Percentiles rank a stretch among this genome's conserved stretches.
Conservation (phyloP, 331 rosid species). For the Prunus yedoensis region DNA sequence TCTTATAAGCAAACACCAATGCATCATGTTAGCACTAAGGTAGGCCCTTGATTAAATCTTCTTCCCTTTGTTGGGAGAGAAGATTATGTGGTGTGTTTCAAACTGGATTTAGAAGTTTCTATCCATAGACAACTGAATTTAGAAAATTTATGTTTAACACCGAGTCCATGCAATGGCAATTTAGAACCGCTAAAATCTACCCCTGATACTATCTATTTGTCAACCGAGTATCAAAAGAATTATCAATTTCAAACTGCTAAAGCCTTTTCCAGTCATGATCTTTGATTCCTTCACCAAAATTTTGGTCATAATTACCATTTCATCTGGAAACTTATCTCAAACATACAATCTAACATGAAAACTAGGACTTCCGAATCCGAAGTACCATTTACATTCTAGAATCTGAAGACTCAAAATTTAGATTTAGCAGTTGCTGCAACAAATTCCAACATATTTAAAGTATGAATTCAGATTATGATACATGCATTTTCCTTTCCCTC, state of each 20-base stretch:
- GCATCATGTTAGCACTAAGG: neutral
- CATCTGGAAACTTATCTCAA: neutral
- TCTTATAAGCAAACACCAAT: no score
- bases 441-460: constrained; percentile 1
- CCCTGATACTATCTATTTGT: no score
- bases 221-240: no score
- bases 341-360: neutral
- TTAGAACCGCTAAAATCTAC: neutral
- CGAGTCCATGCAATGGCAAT: neutral
- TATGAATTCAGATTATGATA: neutral
- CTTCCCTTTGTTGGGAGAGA: neutral
- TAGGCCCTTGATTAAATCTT: neutral
- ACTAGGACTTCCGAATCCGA: neutral
- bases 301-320: neutral
- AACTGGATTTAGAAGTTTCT: neutral
- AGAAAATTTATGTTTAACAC: neutral
- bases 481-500: neutral
- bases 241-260: no score
- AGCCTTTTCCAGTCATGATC: no score
- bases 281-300: no score
- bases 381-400: neutral
- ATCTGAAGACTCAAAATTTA: neutral
- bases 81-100: neutral
- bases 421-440: neutral
- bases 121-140: neutral